Base-by-base conservation (phyloP, 202 grass and related monocot species). In the Saccharum hybrid region DNA sequence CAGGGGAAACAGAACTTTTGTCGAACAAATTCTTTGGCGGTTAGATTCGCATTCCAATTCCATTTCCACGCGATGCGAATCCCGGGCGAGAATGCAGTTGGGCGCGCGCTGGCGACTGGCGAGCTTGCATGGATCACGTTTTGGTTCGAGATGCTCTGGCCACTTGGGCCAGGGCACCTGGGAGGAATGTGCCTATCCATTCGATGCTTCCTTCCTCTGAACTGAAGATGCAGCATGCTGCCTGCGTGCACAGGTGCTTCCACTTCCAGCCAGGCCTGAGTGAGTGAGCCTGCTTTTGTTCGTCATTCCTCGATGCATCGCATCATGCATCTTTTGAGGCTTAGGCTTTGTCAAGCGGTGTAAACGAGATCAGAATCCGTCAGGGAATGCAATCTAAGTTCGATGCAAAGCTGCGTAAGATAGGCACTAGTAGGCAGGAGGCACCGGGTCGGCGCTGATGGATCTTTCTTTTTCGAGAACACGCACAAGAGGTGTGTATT, bases 71-170 rank as follows among this genome's bases (percentile, higher is more conserved):
- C 8, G 34, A 83, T 41, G 36, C 75, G 37, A 73, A 67, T 82
- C 31, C 31, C 38, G 34, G 0, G 43, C 42, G n/a, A 36, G 14
- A 28, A 10, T 4, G 48, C 48, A n/a, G 52, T 6, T 37, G 46
- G 59, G 66, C 43, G 34, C 34, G 34, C 34, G 43, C 45, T 48
- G 46, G 43, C 43, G 11, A 12, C 43, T 6, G 12, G 48, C 6
- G 22, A 60, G 43, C 74, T 51, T 67, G 42, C 79, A 26, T 67
- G 68, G 49, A 63, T 43, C 79, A 90, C 88, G 59, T 83, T 66
- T 68, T 52, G 16, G 31, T 78, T 78, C 78, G 15, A 70, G 78
- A 66, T 71, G 63, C 54, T 57, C 8, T 28, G 57, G 18, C 31
- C 31, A 18, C 28, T 22, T 46, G 45, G 79, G 31, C 12, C 45